Evolutionary conservation across 2,329 filamentous ascomycete genomes (phyloP).

Genomic region (Hypoxylon sp.): DNA sequence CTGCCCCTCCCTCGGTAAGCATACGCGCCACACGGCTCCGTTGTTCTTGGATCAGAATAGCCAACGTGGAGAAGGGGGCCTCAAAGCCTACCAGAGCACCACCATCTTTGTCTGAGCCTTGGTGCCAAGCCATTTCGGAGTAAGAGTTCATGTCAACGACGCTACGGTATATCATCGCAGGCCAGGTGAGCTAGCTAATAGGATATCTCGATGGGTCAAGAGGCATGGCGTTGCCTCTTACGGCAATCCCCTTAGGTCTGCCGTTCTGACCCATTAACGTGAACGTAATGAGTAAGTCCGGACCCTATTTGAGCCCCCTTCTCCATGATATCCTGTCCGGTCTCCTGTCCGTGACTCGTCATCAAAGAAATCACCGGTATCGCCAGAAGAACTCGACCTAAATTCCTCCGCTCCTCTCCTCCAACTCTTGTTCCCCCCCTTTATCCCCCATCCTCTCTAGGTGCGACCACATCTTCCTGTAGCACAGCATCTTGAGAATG

Average conservation of each 20-base stretch:
- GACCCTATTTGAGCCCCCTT: constrained; percentile 9
- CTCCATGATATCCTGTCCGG: neutral
- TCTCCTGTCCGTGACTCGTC: neutral
- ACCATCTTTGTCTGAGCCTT: constrained; percentile 20
- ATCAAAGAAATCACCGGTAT: constrained; percentile 16
- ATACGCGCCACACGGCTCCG: constrained; percentile 23
- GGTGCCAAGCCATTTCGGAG: constrained; percentile 29
- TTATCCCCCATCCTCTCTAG: neutral
- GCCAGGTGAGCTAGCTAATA: constrained; percentile 19
- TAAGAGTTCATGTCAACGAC: constrained; percentile 9
- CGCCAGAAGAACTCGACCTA: neutral
- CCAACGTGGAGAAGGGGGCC: constrained; percentile 27
- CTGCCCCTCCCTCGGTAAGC: constrained; percentile 30
- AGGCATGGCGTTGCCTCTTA: constrained; percentile 30
- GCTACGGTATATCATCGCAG: constrained; percentile 27
- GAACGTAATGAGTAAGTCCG: constrained; percentile 22
- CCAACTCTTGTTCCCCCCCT: neutral
- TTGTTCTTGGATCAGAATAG: constrained; percentile 13
- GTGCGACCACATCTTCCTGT: neutral
- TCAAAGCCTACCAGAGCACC: constrained; percentile 26
- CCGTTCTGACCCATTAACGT: constrained; percentile 24
- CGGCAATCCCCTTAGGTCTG: constrained; percentile 27
- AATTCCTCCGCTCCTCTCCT: neutral
- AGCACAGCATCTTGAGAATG: constrained; percentile 47
- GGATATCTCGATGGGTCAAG: constrained; percentile 10